Base-by-base conservation (phyloP, 2,329 filamentous ascomycete genomes). In the Didymella exigua region DNA sequence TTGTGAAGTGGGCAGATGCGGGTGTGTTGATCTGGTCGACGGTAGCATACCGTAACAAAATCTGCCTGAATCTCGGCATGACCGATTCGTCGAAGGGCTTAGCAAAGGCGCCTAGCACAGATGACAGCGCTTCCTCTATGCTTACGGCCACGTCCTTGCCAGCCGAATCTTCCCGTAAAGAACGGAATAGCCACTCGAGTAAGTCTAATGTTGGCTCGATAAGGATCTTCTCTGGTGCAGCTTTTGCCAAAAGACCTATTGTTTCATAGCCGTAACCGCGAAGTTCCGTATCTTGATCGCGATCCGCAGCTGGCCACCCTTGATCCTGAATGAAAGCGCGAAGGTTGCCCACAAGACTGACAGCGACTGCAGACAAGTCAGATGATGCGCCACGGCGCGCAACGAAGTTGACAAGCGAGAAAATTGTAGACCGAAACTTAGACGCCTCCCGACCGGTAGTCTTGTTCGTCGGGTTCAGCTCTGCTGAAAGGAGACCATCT, bases 191-290 rank as follows among this genome's bases (percentile, higher is more conserved):
- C 89, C 91, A 98, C 45, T 83, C 84, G 62, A 85, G 85, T 44
- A 85, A 78, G 59, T 80, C 85, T 66, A 81, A 82, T 11, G 79
- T 74, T 2, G 78, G 72, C 56, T 82, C 79, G 3, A 81, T 69
- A 2, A 85, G 66, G 4, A 86, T 77, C 62, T 85, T 82, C 2
- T 82, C 76, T 4, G 87, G 84, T 4, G 84, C 85, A 60, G 87
- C 86, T 49, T 83, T 84, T 0, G 89, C 87, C 21, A 98, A 76
- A 13, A 95, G 83, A 0, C 93, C 95, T 33, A 98, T 91, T 0
- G 90, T 92, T 72, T 98, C 93, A 73, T 97, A 98, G 1, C 89
- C 92, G 68, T 89, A 87, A 5, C 88, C 88, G 34, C 93, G 86
- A 37, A 96, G 79, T 3, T 84, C 82, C 49, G 88, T 78, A 60